Conservation (phyloP, 805 yeast genomes). For the Metschnikowia rubicola region DNA sequence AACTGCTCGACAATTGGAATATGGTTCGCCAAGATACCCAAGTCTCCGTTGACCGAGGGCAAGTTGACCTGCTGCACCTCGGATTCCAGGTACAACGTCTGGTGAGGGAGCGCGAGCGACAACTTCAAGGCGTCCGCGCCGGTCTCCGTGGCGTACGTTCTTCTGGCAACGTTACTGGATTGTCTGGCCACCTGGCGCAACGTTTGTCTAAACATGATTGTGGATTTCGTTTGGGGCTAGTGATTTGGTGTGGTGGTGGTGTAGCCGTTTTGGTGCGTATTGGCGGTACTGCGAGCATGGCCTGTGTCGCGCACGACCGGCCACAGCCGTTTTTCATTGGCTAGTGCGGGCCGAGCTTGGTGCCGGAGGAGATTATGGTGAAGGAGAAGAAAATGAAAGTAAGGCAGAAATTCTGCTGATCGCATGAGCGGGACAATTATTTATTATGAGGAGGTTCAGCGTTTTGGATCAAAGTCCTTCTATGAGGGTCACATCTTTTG, state of each 20-base stretch:
- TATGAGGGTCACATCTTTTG: no score
- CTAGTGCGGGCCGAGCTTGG: background rate
- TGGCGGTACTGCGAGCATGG: conserved; percentile 9
- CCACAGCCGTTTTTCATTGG: conserved; percentile 33
- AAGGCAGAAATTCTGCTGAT: no score
- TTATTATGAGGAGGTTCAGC: no score
- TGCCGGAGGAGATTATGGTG: no score
- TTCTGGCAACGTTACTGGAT: conserved; percentile 55
- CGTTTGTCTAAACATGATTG: conserved; percentile 59
- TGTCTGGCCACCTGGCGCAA: conserved; percentile 59
- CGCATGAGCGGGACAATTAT: no score
- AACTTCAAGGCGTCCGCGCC: conserved; percentile 69
- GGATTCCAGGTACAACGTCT: conserved; percentile 60
- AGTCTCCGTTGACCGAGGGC: conserved; percentile 92
- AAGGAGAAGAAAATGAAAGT: no score
- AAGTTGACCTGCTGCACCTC: conserved; percentile 76
- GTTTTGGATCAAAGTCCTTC: no score
- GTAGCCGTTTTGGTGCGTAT: background rate
- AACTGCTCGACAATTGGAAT: conserved; percentile 96
- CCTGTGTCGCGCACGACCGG: conserved; percentile 17
- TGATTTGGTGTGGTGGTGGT: background rate
- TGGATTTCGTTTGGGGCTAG: background rate
- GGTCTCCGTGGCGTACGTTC: conserved; percentile 89
- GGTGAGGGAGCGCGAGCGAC: conserved; percentile 88
- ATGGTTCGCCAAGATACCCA: conserved; percentile 97